Evolutionary conservation across 768 basidiomycete species (phyloP), one percentile per base, ranked within the genome.

Genomic region (Lactifluus hygrophoroides): DNA sequence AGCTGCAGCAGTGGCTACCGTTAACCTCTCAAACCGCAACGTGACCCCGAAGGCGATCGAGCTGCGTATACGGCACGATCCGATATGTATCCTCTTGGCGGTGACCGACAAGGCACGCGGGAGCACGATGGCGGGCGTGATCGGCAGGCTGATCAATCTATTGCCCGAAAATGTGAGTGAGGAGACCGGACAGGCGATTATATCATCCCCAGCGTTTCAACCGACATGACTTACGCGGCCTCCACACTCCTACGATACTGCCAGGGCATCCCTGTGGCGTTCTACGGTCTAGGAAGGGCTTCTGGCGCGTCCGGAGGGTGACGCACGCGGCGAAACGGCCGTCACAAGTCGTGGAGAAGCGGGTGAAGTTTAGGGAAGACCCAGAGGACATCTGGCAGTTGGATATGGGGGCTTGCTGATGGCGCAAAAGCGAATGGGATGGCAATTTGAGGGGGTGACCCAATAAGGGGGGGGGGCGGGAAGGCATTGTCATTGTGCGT

Each of bases 401-500:
- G 79, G 77, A 59, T 70, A 7, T 68, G 67, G 45, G 69, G 75
- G 7, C n/a, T 77, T 3, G 19, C 38, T 0, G 57, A 58, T 11
- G 53, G 53, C 1, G 23, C 8, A 25, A 53, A 62, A 21, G 48
- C 53, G 10, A 35, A 59, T 21, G 56, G 60, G 44, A 34, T 43
- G 10, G 19, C 30, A 11, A 2, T 68, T 0, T 56, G 69, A 17
- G 63, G 55, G 21, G 69, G 64, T 2, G 71, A 72, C 47, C 61
- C 74, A 42, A 54, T n/a, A n/a, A n/a, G n/a, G 58, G 4, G 67
- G 64, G 2, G 66, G 67, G 42, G 57, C 65, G 0, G 79, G 78
- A 5, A 72, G 82, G 51, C 75, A 86, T 65, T 86, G 27, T 71
- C 76, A 3, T 54, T 82, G 4, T 83, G 80, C 47, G 84, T 79